Base-by-base conservation (phyloP, 139 green algal genomes). In the Tetratostichococcus sp. region DNA sequence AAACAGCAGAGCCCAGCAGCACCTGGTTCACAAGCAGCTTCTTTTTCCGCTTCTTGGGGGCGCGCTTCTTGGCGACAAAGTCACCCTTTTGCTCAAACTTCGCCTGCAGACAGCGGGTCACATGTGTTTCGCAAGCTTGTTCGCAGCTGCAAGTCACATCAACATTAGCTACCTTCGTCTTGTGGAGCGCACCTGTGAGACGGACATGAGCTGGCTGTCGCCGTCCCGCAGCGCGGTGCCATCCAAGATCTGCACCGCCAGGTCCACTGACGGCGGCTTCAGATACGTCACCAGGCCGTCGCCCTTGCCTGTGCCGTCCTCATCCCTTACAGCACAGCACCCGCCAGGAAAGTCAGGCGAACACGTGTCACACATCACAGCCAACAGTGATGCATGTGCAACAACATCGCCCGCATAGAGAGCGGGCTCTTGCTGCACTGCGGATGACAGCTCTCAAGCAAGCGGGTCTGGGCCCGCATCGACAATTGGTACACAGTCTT, bases 211-310 rank as follows among this genome's bases (percentile, higher is more conserved):
- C 32, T 74, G 75, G 26, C 3, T n/a, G 65, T 34, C 30, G 30
- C 72, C 88, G 19, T 83, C 75, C 35, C 91, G 58, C 4, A 97
- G 83, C 0, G 85, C 81, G 6, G 83, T 75, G 0, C 85, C 86
- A 59, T 97, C 89, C 21, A 97, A 80, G 30, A 97, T 84, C 62
- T 90, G 84, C n/a, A 87, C 75, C 1, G 93, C 93, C 35, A 97
- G 80, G 28, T 89, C 79, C 21, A 97, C 82, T 8, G 83, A 92
- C 1, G 93, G 91, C 30, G 83, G 80, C 77, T 96, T 95, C 26
- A 98, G 82, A 74, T 93, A 97, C 0, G 89, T 95, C 14, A 98
- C 89, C 65, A 97, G 83, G 1, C 85, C 94, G 69, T 98, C 94
- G 1, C 93, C 93, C 77, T 97, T 98, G n/a, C 84, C 79, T 75